Conservation (phyloP, 306 rosid genomes). For the cucumber (Cucumis sativus) region DNA sequence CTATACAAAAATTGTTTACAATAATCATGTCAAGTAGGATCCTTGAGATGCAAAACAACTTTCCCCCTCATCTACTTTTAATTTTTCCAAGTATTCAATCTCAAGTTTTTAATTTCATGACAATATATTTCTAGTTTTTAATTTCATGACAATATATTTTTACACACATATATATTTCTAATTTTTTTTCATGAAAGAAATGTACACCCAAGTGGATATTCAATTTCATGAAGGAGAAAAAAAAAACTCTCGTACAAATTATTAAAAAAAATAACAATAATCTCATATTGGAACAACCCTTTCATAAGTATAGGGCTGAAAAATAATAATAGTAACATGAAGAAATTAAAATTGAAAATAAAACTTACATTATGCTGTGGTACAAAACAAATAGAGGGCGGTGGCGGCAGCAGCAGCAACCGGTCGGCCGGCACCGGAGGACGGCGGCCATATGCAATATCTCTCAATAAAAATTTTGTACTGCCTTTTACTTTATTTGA, state of each 20-base stretch:
- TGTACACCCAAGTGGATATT: neutral
- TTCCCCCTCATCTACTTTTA: neutral
- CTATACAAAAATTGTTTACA: neutral
- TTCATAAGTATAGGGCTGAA: neutral
- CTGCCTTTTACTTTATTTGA: neutral
- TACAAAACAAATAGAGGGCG: neutral
- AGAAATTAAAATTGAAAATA: neutral
- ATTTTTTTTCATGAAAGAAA: too few species aligned
- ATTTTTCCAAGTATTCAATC: neutral
- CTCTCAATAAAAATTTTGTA: neutral
- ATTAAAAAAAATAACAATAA: neutral
- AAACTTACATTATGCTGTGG: neutral
- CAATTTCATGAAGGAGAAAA: neutral
- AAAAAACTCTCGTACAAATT: neutral
- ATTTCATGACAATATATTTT: neutral
- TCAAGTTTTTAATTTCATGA: neutral
- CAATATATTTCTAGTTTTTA: neutral
- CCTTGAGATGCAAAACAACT: neutral
- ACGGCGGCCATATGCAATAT: neutral
- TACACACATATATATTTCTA: too few species aligned
- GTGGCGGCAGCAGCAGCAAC: neutral
- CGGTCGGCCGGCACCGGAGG: neutral
- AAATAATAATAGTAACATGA: neutral
- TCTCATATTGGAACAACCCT: neutral
- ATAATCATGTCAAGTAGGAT: constrained; percentile 5